phyloP scores from a whole-genome alignment of 352 stramenopile species.

The Phytophthora foliorum region DNA sequence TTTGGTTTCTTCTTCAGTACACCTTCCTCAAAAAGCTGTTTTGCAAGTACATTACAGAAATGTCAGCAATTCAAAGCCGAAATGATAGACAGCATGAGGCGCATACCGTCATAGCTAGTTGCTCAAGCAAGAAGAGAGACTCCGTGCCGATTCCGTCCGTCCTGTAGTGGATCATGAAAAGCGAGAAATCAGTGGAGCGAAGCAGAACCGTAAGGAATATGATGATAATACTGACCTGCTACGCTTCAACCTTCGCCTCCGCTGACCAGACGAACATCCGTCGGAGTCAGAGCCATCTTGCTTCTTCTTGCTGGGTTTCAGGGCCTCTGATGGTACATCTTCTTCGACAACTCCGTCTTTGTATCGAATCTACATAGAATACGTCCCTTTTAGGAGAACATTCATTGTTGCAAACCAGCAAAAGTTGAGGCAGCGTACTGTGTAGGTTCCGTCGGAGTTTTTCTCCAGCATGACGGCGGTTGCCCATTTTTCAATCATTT shows the following conservation, averaged over 20 bases:
- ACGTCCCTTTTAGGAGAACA: neutral
- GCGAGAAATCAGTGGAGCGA: neutral
- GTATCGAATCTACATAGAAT: conserved; percentile 57
- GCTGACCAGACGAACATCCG: neutral
- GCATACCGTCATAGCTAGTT: conserved; percentile 71
- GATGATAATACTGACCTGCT: neutral
- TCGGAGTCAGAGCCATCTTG: conserved; percentile 1
- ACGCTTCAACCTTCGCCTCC: conserved; percentile 14
- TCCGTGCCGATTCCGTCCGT: conserved; percentile 41
- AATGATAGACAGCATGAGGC: neutral
- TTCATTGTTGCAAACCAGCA: neutral
- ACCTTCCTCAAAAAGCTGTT: conserved; percentile 70
- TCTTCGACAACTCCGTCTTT: conserved; percentile 61
- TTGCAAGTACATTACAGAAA: neutral
- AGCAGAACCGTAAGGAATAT: neutral
- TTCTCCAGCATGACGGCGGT: conserved; percentile 44
- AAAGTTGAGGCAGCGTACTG: conserved; percentile 25
- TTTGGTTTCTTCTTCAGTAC: conserved; percentile 58
- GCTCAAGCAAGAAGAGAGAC: conserved; percentile 67
- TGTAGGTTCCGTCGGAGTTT: conserved; percentile 53
- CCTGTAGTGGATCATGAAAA: conserved; percentile 3
- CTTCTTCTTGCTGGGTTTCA: conserved; percentile 38
- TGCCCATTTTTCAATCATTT: conserved; percentile 37
- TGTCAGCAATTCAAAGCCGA: neutral
- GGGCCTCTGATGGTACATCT: conserved; percentile 48